phyloP scores from a whole-genome alignment of 1,139 yeast genomes.

The Suhomyces bolitotheri region DNA sequence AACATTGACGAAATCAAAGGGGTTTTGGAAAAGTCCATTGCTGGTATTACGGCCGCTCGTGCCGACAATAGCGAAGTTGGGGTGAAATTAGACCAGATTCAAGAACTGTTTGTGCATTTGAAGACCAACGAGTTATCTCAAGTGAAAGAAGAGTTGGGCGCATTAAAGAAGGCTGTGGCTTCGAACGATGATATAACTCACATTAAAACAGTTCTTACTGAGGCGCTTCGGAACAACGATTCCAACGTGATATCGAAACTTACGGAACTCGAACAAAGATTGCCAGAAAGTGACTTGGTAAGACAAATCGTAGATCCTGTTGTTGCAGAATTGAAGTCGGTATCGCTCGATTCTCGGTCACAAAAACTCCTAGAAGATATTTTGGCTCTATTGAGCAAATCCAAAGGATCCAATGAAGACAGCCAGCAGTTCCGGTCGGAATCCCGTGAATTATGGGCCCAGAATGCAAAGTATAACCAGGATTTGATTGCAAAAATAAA shows the following conservation, averaged over 20 bases:
- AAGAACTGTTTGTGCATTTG: not conserved
- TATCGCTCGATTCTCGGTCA: slow-evolving; percentile 25
- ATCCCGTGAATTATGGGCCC: slow-evolving; percentile 1
- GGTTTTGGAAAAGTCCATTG: not conserved
- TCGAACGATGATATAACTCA: slow-evolving; percentile 4
- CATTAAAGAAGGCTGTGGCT: slow-evolving; percentile 1
- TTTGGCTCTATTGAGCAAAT: slow-evolving; percentile 12
- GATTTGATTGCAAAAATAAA: not conserved
- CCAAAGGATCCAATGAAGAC: slow-evolving; percentile 8
- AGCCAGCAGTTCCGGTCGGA: slow-evolving; percentile 7
- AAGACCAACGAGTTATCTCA: not conserved
- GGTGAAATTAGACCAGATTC: not conserved
- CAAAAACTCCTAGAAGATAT: slow-evolving; percentile 22
- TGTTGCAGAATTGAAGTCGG: slow-evolving; percentile 26
- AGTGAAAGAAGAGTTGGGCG: not conserved
- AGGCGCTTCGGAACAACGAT: slow-evolving; percentile 7
- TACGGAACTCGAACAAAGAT: slow-evolving; percentile 5
- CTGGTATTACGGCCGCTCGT: not conserved
- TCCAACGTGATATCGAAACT: slow-evolving; percentile 7
- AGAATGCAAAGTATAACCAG: not conserved
- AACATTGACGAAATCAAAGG: not conserved
- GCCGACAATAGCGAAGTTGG: not conserved
- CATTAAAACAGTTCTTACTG: slow-evolving; percentile 6
- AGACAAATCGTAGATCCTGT: slow-evolving; percentile 28
- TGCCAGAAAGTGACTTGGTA: slow-evolving; percentile 20